Evolutionary conservation across 768 basidiomycete genomes (phyloP).

Genomic region (Clavulina sp.): DNA sequence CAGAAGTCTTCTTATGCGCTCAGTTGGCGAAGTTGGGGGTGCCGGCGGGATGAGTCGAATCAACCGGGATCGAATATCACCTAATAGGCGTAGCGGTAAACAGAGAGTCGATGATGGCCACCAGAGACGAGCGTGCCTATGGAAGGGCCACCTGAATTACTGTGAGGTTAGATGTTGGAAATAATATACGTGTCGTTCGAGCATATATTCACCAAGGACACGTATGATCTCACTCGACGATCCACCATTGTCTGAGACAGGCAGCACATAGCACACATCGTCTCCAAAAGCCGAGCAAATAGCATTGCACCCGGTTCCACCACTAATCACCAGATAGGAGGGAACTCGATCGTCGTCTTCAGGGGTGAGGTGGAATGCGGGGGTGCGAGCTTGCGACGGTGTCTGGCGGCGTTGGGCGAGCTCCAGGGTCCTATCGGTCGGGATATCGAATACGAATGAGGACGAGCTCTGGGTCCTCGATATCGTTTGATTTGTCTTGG

Average conservation of each 20-base stretch:
- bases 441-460: conserved; percentile 11
- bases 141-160: conserved; percentile 50
- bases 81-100: conserved; percentile 21
- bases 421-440: no score
- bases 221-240: conserved; percentile 90
- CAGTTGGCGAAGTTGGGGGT: conserved; percentile 39
- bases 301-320: conserved; percentile 88
- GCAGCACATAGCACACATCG: conserved; percentile 63
- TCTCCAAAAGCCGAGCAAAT: conserved; percentile 70
- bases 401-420: background rate
- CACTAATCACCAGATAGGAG: conserved; percentile 51
- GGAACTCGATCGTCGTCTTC: background rate
- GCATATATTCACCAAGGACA: conserved; percentile 32
- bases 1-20: conserved; percentile 59
- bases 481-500: no score
- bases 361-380: no score
- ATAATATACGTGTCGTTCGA: conserved; percentile 3
- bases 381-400: no score
- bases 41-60: conserved; percentile 69
- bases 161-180: background rate
- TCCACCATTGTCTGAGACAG: conserved; percentile 91
- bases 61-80: conserved; percentile 77
- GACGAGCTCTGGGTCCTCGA: conserved; percentile 8
- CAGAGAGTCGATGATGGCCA: background rate
- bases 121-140: conserved; percentile 33